Conservation (phyloP, 345 rosid genomes). For the Raphanus sativus region DNA sequence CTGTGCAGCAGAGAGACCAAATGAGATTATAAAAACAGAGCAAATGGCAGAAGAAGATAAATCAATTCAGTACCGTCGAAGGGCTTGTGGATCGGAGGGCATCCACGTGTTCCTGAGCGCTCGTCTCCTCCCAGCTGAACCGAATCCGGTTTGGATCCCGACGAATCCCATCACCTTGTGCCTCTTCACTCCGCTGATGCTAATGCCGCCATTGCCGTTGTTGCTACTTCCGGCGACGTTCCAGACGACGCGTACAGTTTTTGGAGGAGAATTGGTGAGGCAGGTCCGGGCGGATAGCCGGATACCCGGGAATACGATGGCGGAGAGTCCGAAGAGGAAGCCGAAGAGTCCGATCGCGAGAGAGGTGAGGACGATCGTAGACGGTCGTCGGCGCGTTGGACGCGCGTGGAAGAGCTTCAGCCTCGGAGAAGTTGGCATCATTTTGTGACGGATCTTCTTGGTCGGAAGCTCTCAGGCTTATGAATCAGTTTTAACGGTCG, state of each 20-base stretch:
- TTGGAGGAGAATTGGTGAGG: constrained; percentile 39
- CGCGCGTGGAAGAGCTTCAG: constrained; percentile 51
- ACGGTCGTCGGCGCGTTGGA: constrained; percentile 49
- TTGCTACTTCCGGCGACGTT: constrained; percentile 35
- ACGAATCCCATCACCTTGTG: constrained; percentile 85
- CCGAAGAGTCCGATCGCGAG: constrained; percentile 63
- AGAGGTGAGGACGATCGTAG: constrained; percentile 44
- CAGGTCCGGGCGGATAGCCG: constrained; percentile 35
- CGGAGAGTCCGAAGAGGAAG: constrained; percentile 56
- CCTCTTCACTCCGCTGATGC: constrained; percentile 40
- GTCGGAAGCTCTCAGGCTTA: not conserved
- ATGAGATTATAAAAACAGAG: not conserved
- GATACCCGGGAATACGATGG: constrained; percentile 40
- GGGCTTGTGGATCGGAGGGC: constrained; percentile 79
- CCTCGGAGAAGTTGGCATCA: constrained; percentile 74
- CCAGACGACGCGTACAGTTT: constrained; percentile 68
- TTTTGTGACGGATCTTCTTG: constrained; percentile 9
- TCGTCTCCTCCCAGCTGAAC: constrained; percentile 61
- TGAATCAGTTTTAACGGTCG: constrained; percentile 17
- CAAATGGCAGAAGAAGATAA: too few species aligned
- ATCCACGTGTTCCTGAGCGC: constrained; percentile 85
- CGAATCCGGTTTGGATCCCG: constrained; percentile 87
- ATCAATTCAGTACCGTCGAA: constrained; percentile 72
- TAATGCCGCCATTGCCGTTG: not conserved
- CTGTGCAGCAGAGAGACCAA: constrained; percentile 36